Conservation (phyloP, 2,329 filamentous ascomycete genomes). For the Periconia macrospinosa region DNA sequence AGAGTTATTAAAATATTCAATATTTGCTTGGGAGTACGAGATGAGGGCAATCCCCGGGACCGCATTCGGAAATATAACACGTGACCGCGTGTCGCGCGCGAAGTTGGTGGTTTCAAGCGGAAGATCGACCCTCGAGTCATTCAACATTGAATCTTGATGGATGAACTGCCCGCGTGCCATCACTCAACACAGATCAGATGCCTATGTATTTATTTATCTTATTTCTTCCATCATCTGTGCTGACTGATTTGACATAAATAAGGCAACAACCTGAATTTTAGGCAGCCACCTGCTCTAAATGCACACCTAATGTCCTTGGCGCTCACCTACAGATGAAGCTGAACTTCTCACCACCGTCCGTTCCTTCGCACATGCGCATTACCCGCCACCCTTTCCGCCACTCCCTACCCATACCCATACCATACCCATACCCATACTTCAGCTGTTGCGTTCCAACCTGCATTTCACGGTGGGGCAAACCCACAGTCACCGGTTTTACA, state of each 20-base stretch:
- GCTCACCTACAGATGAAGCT: constrained; percentile 31
- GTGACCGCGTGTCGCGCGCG: neutral
- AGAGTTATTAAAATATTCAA: too few species aligned
- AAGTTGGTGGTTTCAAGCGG: neutral
- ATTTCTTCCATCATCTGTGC: too few species aligned
- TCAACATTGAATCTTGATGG: too few species aligned
- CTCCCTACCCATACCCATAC: constrained; percentile 28
- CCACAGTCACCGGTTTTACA: constrained; percentile 38
- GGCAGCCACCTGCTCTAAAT: constrained; percentile 27
- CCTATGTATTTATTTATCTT: too few species aligned
- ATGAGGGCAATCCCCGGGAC: too few species aligned
- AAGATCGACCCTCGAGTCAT: too few species aligned
- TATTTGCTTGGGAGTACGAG: too few species aligned
- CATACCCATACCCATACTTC: constrained; percentile 22
- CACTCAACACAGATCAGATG: too few species aligned
- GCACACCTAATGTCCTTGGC: constrained; percentile 16
- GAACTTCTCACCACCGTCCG: constrained; percentile 9
- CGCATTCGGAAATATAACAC: neutral
- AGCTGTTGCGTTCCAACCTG: neutral
- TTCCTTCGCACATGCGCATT: constrained; percentile 15
- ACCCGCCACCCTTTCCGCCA: constrained; percentile 10
- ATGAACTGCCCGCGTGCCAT: too few species aligned
- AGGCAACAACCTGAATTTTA: constrained; percentile 22
- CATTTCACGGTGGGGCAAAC: neutral
- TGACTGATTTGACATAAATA: neutral